Evolutionary conservation across 1,284 basidiomycete species (phyloP).

Genomic region (Kwoniella shivajii): DNA sequence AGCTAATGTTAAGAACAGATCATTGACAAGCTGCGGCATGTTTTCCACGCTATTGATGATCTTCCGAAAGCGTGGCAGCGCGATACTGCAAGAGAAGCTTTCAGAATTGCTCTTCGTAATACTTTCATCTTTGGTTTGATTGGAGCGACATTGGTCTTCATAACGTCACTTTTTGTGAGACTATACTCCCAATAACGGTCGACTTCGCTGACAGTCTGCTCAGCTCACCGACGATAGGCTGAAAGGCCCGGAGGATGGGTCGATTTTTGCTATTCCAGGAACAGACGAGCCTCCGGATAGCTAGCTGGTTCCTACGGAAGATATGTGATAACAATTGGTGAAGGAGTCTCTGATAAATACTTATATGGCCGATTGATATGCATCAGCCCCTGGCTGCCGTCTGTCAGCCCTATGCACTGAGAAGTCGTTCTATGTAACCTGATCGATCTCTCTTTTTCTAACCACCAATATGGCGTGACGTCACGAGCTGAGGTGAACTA

Average conservation of each 20-base stretch:
- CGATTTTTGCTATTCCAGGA: background rate
- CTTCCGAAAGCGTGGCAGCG: constrained; percentile 19
- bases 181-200: too few species aligned
- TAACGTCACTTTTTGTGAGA: constrained; percentile 25
- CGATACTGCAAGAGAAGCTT: constrained; percentile 26
- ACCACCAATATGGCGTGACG: too few species aligned
- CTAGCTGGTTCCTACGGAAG: too few species aligned
- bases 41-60: constrained; percentile 23
- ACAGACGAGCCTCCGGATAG: background rate
- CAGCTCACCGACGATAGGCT: background rate
- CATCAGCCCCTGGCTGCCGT: too few species aligned
- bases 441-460: too few species aligned
- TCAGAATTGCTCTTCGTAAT: constrained; percentile 22
- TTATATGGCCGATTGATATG: too few species aligned
- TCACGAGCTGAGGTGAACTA: too few species aligned
- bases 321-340: background rate
- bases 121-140: constrained; percentile 31
- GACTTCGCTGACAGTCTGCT: background rate
- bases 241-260: background rate
- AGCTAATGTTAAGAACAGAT: constrained; percentile 7
- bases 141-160: constrained; percentile 24
- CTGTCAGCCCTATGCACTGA: too few species aligned
- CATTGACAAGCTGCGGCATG: constrained; percentile 27
- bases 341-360: too few species aligned
- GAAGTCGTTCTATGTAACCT: too few species aligned